Evolutionary conservation across 2,329 filamentous ascomycete species (phyloP).

Genomic region (Orbilia brochopaga): DNA sequence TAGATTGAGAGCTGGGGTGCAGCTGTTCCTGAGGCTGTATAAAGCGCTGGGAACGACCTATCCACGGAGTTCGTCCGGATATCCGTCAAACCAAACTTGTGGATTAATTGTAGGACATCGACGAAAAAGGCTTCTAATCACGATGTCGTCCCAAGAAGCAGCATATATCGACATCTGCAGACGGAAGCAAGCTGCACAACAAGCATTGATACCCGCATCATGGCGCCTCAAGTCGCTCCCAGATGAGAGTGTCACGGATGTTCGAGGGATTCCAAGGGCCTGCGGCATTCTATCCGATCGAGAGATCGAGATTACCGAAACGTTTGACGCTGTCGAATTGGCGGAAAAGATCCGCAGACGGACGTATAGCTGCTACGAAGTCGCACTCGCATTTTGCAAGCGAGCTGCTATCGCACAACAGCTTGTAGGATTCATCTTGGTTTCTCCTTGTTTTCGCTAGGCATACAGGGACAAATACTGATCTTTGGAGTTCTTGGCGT

Average conservation of each 20-base stretch:
- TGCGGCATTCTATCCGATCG: constrained; percentile 60
- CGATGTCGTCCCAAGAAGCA: constrained; percentile 27
- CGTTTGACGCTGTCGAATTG: constrained; percentile 60
- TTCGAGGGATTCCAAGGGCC: constrained; percentile 57
- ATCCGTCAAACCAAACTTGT: too few relatives aligned
- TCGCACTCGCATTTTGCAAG: constrained; percentile 63
- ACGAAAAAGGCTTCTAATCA: too few relatives aligned
- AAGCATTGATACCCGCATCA: constrained; percentile 56
- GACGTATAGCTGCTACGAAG: constrained; percentile 56
- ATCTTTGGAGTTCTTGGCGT: not conserved
- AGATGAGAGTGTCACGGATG: constrained; percentile 54
- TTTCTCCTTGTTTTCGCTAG: constrained; percentile 1
- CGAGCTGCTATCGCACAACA: constrained; percentile 63
- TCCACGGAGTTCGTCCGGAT: too few relatives aligned
- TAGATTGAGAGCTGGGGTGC: too few relatives aligned
- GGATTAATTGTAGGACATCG: too few relatives aligned
- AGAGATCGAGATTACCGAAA: constrained; percentile 63
- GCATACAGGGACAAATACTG: not conserved
- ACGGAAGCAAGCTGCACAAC: constrained; percentile 55
- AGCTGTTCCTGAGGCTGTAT: too few relatives aligned
- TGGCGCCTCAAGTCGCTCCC: constrained; percentile 56
- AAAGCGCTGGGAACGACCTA: too few relatives aligned
- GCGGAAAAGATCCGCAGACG: constrained; percentile 57
- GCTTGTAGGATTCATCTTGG: constrained; percentile 57
- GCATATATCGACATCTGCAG: constrained; percentile 57